A percentile compares a stretch with the other conserved stretches of the same genome.
phyloP scores from a whole-genome alignment of 108 stramenopile genomes.

The Skeletonema grethae region DNA sequence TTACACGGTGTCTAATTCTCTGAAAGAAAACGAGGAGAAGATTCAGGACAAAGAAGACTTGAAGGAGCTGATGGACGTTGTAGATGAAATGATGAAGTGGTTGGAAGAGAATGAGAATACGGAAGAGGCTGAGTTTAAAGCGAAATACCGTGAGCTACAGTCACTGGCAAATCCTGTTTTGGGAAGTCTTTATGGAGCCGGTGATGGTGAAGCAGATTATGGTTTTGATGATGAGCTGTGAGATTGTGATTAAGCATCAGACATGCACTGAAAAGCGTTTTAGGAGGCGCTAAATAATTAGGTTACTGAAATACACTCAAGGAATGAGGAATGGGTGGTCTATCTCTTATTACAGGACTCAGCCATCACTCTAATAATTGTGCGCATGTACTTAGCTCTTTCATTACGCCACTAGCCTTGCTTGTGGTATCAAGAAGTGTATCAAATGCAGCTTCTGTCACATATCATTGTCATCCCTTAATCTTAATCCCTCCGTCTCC shows the following conservation, averaged over 20 bases:
- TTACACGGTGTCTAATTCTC: slow-evolving; percentile 87
- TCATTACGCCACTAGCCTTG: slow-evolving; percentile 18
- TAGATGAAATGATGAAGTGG: slow-evolving; percentile 95
- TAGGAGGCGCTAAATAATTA: too few species aligned
- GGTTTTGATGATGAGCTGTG: slow-evolving; percentile 79
- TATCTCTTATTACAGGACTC: too few species aligned
- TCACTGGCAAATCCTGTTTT: slow-evolving; percentile 89
- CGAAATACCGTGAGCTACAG: slow-evolving; percentile 92
- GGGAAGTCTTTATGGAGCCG: slow-evolving; percentile 67
- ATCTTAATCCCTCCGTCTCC: too few species aligned
- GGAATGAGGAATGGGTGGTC: too few species aligned
- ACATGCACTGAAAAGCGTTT: too few species aligned
- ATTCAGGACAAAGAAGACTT: slow-evolving; percentile 78
- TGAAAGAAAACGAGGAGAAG: slow-evolving; percentile 90
- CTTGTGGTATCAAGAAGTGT: too few species aligned
- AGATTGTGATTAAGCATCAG: not conserved
- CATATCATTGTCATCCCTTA: too few species aligned
- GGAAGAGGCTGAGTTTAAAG: slow-evolving; percentile 81
- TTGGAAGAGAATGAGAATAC: slow-evolving; percentile 93
- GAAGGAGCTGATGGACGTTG: slow-evolving; percentile 76
- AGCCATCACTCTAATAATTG: too few species aligned
- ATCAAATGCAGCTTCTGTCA: too few species aligned
- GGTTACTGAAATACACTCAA: not conserved
- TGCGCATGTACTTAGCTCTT: not conserved
- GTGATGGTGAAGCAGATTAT: slow-evolving; percentile 50